phyloP scores from a whole-genome alignment of 1,284 basidiomycete species.

The Irpex sp. region DNA sequence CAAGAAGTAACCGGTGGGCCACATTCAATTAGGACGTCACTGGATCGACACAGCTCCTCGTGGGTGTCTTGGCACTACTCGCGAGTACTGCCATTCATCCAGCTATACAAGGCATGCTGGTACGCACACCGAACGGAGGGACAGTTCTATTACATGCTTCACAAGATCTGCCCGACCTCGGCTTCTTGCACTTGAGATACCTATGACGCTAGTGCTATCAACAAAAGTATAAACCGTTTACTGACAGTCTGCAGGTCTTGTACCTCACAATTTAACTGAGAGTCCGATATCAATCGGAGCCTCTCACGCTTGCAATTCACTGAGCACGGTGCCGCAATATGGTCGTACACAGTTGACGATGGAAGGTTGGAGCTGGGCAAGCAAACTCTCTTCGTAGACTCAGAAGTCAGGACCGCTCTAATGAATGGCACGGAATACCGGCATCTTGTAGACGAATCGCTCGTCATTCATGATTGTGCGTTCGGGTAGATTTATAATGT shows the following conservation, averaged over 20 bases:
- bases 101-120: background rate
- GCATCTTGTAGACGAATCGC: background rate
- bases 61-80: background rate
- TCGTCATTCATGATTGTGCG: background rate
- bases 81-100: background rate
- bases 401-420: background rate
- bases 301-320: background rate
- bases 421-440: background rate
- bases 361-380: background rate
- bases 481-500: background rate
- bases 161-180: background rate
- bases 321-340: too few relatives aligned
- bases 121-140: background rate
- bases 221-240: background rate
- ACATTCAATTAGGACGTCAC: background rate
- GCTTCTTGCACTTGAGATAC: background rate
- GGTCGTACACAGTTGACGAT: background rate
- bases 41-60: background rate
- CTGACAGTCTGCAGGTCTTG: too few relatives aligned
- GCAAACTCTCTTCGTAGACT: background rate
- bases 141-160: background rate
- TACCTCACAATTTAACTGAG: background rate
- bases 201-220: background rate
- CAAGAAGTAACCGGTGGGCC: background rate
- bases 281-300: background rate